Evolutionary conservation across 2,329 filamentous ascomycete species (phyloP).

Genomic region (Phaeosphaeria sp.): DNA sequence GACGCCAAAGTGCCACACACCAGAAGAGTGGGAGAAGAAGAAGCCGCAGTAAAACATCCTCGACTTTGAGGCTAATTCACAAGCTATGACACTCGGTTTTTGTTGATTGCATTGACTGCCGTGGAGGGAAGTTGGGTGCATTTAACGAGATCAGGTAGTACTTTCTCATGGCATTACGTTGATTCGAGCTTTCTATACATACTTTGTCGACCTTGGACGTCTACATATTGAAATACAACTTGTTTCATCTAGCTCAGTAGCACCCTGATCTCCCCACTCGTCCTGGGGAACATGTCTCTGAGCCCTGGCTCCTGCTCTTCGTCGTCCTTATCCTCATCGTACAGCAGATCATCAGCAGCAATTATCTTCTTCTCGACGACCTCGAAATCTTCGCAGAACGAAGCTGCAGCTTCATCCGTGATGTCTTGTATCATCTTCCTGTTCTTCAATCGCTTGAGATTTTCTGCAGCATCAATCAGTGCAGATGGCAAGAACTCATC

Average conservation of each 20-base stretch:
- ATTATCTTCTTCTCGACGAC: constrained; percentile 67
- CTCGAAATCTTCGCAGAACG: constrained; percentile 86
- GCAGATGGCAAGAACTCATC: constrained; percentile 94
- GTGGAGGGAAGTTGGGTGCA: not conserved
- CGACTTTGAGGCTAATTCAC: not conserved
- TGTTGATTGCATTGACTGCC: not conserved
- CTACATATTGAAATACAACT: not conserved
- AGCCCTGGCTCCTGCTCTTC: constrained; percentile 51
- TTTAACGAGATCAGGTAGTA: not conserved
- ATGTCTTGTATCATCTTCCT: constrained; percentile 74
- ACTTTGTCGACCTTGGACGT: not conserved
- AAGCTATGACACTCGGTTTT: not conserved
- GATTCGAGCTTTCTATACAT: not conserved
- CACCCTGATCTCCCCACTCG: constrained; percentile 68
- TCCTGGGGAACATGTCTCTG: constrained; percentile 67
- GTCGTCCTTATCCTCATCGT: constrained; percentile 43
- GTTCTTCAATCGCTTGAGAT: constrained; percentile 76
- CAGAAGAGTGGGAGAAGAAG: constrained; percentile 83
- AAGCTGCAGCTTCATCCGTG: constrained; percentile 81
- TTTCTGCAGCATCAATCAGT: constrained; percentile 87
- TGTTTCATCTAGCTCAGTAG: constrained; percentile 61
- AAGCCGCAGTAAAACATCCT: constrained; percentile 45
- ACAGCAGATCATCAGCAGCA: constrained; percentile 61
- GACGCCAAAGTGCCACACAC: constrained; percentile 93
- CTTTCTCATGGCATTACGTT: no score